Conservation (phyloP, 2,329 filamentous ascomycete species). For the Diaporthe sp. region DNA sequence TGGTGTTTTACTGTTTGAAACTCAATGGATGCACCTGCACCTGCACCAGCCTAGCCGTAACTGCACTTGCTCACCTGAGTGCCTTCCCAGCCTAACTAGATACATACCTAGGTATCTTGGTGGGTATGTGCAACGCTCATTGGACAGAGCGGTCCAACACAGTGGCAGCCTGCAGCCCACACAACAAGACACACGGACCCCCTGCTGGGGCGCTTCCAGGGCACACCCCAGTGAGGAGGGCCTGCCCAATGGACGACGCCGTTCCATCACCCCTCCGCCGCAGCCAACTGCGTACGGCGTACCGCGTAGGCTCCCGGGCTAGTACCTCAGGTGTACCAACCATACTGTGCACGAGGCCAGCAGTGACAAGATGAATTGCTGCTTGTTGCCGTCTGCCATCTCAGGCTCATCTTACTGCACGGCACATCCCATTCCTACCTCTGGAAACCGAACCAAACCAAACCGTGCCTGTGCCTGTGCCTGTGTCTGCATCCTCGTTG, state of each 20-base stretch:
- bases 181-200: conserved; percentile 2
- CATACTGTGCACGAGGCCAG: not conserved
- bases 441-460: not conserved
- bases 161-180: conserved; percentile 16
- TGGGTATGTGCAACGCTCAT: not conserved
- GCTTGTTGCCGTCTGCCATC: conserved; percentile 8
- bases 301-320: not conserved
- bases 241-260: conserved; percentile 19
- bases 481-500: not conserved
- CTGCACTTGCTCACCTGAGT: conserved; percentile 3
- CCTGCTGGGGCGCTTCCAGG: conserved; percentile 1
- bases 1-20: conserved; percentile 8
- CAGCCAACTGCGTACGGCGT: conserved; percentile 18
- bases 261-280: conserved; percentile 9
- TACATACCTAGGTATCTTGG: too few relatives aligned
- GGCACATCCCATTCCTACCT: conserved; percentile 24
- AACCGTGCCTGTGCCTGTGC: not conserved
- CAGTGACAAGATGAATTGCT: conserved; percentile 6
- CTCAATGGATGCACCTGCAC: not conserved
- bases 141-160: conserved; percentile 21
- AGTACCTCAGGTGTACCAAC: not conserved
- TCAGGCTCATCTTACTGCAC: conserved; percentile 14
- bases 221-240: conserved; percentile 13
- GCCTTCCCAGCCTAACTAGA: not conserved
- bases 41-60: not conserved